Percentiles rank a stretch among this genome's conserved stretches.
These are phyloP conservation scores for Bromus sterilis DNA, from an alignment of 176 grass and related monocot species.

Conservation along the genomic window DNA sequence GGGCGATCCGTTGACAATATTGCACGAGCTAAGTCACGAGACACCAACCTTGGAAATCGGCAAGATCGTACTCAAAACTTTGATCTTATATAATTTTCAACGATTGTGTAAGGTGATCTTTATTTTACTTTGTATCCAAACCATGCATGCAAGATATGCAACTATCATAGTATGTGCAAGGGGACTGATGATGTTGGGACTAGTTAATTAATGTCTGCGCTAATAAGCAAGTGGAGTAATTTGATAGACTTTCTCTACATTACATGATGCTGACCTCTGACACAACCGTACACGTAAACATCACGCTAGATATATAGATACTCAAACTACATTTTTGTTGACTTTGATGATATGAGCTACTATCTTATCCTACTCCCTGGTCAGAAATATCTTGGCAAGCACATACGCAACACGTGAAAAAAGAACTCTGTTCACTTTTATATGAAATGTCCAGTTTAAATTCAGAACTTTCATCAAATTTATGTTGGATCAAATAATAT, in stretches of 20 bases:
- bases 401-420: neutral
- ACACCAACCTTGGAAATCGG: neutral
- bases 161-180: neutral
- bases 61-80: neutral
- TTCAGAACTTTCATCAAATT: no score
- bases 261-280: neutral
- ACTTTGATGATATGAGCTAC: neutral
- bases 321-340: neutral
- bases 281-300: slow-evolving; percentile 23
- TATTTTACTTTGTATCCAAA: no score
- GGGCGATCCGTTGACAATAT: slow-evolving; percentile 1
- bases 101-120: no score
- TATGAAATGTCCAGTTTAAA: no score
- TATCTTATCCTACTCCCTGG: neutral
- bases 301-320: neutral
- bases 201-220: neutral
- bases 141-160: neutral
- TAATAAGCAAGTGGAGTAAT: neutral
- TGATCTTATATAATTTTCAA: no score
- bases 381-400: neutral
- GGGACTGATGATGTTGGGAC: neutral
- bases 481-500: neutral
- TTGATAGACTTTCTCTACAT: neutral
- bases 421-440: no score
- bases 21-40: neutral